Percentiles rank a stretch among this genome's conserved stretches.
These are phyloP conservation scores for Sarocladium kiliense DNA, from an alignment of 2,329 filamentous ascomycete species.

Conservation along the genomic window DNA sequence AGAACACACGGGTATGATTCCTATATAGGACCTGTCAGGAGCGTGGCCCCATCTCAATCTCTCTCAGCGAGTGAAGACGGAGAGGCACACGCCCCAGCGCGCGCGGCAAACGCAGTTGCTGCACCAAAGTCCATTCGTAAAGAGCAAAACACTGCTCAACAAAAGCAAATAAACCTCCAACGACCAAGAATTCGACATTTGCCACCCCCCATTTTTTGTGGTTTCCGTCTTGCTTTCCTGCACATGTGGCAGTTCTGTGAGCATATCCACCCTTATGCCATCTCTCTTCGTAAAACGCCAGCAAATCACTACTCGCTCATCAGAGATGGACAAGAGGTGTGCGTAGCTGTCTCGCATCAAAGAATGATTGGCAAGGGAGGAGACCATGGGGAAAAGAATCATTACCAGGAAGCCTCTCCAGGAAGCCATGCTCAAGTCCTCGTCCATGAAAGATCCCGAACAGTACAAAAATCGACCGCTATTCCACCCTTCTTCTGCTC, in stretches of 20 bases:
- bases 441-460: neutral
- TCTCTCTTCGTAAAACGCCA: neutral
- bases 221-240: neutral
- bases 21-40: constrained; percentile 4
- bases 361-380: neutral
- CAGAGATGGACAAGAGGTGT: neutral
- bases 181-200: neutral
- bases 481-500: neutral
- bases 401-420: constrained; percentile 1
- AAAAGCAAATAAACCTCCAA: neutral
- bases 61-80: neutral
- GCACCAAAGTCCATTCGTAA: neutral
- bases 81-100: neutral
- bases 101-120: neutral
- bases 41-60: neutral
- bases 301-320: neutral
- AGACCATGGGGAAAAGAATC: neutral
- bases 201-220: neutral
- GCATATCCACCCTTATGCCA: neutral
- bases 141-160: neutral
- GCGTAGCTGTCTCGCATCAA: neutral
- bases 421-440: neutral
- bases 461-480: neutral
- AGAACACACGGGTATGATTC: constrained; percentile 1
- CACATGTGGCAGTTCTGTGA: neutral